phyloP scores from a whole-genome alignment of 2,329 filamentous ascomycete species.

The Ramularia collo-cygni region DNA sequence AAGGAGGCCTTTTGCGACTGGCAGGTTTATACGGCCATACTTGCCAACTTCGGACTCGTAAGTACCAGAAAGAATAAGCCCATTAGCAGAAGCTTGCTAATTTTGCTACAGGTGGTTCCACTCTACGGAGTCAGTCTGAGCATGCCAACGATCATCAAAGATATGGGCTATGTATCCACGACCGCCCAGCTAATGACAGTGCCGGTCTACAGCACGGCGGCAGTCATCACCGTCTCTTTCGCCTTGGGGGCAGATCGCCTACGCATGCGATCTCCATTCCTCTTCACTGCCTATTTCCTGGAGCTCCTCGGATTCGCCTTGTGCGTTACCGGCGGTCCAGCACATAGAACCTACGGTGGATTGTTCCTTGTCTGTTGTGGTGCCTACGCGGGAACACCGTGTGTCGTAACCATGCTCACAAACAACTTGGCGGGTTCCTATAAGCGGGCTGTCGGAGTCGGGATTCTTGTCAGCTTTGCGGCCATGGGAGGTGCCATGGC shows the following conservation, averaged over 20 bases:
- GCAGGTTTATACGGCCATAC: slow-evolving; percentile 45
- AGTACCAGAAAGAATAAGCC: slow-evolving; percentile 31
- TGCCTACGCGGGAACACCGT: neutral
- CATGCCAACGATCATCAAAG: slow-evolving; percentile 14
- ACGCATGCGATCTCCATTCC: slow-evolving; percentile 1
- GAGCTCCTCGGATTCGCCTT: slow-evolving; percentile 7
- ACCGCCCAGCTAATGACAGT: slow-evolving; percentile 41
- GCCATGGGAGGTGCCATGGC: slow-evolving; percentile 53
- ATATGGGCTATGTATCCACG: slow-evolving; percentile 36
- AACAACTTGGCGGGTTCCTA: slow-evolving; percentile 50
- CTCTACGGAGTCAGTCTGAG: slow-evolving; percentile 38
- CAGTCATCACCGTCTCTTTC: slow-evolving; percentile 1
- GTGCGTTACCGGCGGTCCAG: slow-evolving; percentile 3
- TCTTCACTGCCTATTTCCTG: slow-evolving; percentile 6
- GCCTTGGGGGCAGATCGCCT: neutral
- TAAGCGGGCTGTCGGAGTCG: slow-evolving; percentile 45
- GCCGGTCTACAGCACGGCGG: slow-evolving; percentile 34
- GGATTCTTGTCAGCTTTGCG: slow-evolving; percentile 41
- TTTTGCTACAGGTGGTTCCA: slow-evolving; percentile 31
- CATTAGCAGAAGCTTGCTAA: neutral
- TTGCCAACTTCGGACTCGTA: slow-evolving; percentile 43
- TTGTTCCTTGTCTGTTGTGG: slow-evolving; percentile 37
- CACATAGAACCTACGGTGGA: slow-evolving; percentile 42
- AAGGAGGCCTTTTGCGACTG: slow-evolving; percentile 42
- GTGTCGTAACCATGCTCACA: neutral